Conservation (phyloP, 2,329 filamentous ascomycete genomes). For the Diaporthe sp. region DNA sequence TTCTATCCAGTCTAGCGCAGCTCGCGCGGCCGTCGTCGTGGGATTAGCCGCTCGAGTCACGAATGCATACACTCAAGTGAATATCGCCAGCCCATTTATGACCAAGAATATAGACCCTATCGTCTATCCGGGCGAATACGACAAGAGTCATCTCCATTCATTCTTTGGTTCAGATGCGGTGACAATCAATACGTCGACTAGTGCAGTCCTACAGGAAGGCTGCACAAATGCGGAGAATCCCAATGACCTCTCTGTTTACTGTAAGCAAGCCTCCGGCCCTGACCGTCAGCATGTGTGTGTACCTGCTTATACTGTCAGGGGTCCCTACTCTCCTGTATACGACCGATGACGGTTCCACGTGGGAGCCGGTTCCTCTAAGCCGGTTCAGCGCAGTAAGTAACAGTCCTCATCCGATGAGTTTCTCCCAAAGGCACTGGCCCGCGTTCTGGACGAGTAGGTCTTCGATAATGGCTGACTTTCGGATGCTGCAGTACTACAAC, state of each 20-base stretch:
- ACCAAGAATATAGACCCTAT: constrained; percentile 53
- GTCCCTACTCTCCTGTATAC: constrained; percentile 44
- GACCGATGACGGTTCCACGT: constrained; percentile 35
- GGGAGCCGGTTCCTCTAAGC: constrained; percentile 41
- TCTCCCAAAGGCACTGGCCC: neutral
- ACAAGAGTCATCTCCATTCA: constrained; percentile 52
- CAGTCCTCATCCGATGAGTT: constrained; percentile 23
- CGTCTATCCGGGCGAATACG: constrained; percentile 50
- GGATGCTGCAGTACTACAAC: constrained; percentile 42
- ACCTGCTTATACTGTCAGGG: neutral
- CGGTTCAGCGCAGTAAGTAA: constrained; percentile 45
- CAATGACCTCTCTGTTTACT: constrained; percentile 50
- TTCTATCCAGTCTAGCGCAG: neutral
- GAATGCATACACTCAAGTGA: constrained; percentile 47
- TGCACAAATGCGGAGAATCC: constrained; percentile 49
- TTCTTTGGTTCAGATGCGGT: constrained; percentile 54
- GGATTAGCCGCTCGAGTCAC: constrained; percentile 19
- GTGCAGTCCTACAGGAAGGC: constrained; percentile 48
- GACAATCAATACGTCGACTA: constrained; percentile 51
- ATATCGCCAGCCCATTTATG: constrained; percentile 47
- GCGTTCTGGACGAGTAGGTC: constrained; percentile 40
- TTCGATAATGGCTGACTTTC: constrained; percentile 55
- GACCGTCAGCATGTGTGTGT: too few relatives aligned
- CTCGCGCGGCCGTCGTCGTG: neutral
- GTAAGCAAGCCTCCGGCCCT: neutral